Base-by-base conservation (phyloP, 129 eudicot genomes). In the Lonicera japonica region DNA sequence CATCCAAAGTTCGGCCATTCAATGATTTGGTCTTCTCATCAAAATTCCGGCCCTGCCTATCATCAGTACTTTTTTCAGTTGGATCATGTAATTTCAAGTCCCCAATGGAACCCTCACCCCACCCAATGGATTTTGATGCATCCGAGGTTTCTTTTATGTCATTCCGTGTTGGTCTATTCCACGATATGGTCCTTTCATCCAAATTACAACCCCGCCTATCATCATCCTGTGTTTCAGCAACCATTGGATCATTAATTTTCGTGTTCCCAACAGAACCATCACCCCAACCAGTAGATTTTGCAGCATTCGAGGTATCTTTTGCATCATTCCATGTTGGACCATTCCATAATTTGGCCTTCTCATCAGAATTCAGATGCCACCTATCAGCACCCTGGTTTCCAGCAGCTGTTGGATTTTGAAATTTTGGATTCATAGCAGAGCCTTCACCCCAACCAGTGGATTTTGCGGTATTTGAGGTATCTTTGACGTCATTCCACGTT, bases 1-100 rank as follows among this genome's bases (percentile, higher is more conserved):
- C 81, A 64, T 66, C 66, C 81, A 47, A 47, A 17, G 89, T n/a
- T n/a, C n/a, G 79, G 24, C 79, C 84, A 69, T 80, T 70, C 91
- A 83, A 73, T 51, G 21, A 50, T 54, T 56, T 77, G 41, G 25
- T 73, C 56, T 67, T 70, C 21, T 70, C 76, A 67, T 66, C 80
- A 47, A 43, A 63, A 58, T 65, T 60, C 4, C 63, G 60, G 51
- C 8, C 25, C 21, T 13, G 61, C 18, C 20, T 53, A 18, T 54
- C 70, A 54, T 4, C n/a, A 36, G 38, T n/a, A n/a, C n/a, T n/a
- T n/a, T n/a, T n/a, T n/a, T n/a, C 38, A 13, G 21, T 19, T 10
- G 50, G 50, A 60, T 62, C 59, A 18, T 40, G 11, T 53, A 34
- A 23, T 52, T 53, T 58, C 50, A 11, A 17, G 34, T 52, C 53